Percentiles rank a stretch among this genome's conserved stretches.
Evolutionary conservation across 768 basidiomycete species (phyloP).

Genomic region (Russula ochroleuca): DNA sequence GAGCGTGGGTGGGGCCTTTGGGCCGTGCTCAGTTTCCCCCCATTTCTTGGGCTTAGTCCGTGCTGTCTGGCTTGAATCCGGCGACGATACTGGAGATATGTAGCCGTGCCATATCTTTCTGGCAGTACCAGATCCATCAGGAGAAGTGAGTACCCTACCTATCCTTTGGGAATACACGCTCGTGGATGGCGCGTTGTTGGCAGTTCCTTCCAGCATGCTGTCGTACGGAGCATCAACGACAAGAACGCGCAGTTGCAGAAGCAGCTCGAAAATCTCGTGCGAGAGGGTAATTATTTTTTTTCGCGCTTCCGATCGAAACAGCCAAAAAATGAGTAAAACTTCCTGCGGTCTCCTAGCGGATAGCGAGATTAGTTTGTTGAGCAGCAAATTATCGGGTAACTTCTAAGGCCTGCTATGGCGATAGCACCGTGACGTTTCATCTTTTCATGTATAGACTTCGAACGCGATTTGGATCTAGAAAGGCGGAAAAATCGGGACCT

Average conservation of each 20-base stretch:
- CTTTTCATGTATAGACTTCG: constrained; percentile 52
- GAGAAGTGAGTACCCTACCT: constrained; percentile 51
- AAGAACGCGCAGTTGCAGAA: constrained; percentile 80
- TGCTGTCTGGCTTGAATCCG: constrained; percentile 75
- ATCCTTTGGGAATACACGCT: neutral
- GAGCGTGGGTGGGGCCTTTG: constrained; percentile 16
- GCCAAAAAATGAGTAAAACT: neutral
- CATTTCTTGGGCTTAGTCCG: constrained; percentile 49
- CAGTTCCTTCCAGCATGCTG: constrained; percentile 81
- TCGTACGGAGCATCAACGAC: constrained; percentile 75
- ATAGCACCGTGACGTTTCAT: constrained; percentile 37
- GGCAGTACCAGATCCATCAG: constrained; percentile 88
- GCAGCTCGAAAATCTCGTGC: constrained; percentile 76
- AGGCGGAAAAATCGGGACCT: constrained; percentile 67
- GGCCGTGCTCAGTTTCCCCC: neutral
- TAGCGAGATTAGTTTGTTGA: constrained; percentile 65
- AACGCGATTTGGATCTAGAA: constrained; percentile 77
- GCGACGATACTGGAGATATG: constrained; percentile 77
- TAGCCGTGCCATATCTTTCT: constrained; percentile 83
- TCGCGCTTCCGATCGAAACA: neutral
- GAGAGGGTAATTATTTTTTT: constrained; percentile 56
- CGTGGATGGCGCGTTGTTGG: constrained; percentile 9
- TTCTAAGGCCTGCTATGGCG: neutral
- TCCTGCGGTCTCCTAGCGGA: constrained; percentile 51
- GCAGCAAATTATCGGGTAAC: constrained; percentile 62